Evolutionary conservation across 768 basidiomycete species (phyloP).

Genomic region (Leccinum broughii): DNA sequence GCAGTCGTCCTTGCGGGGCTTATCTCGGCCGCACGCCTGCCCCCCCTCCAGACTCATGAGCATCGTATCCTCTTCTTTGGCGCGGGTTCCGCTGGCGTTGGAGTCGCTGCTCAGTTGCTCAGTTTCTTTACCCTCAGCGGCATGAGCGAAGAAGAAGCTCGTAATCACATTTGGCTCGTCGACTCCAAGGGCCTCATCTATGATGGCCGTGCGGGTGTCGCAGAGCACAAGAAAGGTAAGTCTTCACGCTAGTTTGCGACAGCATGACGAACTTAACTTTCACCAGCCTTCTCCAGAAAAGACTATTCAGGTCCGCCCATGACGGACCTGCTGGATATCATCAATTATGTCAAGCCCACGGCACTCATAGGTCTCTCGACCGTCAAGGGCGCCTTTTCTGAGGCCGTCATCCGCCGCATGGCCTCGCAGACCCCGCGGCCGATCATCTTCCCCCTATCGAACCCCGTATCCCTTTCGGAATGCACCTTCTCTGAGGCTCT

Average conservation of each 20-base stretch:
- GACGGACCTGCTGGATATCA: constrained; percentile 71
- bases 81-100: constrained; percentile 89
- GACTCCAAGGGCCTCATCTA: constrained; percentile 89
- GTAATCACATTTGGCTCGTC: constrained; percentile 74
- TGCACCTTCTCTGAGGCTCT: constrained; percentile 80
- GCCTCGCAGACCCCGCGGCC: constrained; percentile 76
- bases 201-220: constrained; percentile 65
- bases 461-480: constrained; percentile 81
- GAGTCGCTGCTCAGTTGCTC: constrained; percentile 85
- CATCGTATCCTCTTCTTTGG: constrained; percentile 93
- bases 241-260: background rate
- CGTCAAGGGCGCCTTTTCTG: constrained; percentile 76
- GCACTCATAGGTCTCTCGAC: constrained; percentile 91
- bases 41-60: constrained; percentile 60
- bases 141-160: constrained; percentile 74
- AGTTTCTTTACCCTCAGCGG: constrained; percentile 88
- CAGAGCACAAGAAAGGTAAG: constrained; percentile 83
- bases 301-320: constrained; percentile 80
- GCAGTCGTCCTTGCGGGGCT: constrained; percentile 91
- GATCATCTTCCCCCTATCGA: constrained; percentile 92
- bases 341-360: constrained; percentile 82
- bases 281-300: constrained; percentile 73
- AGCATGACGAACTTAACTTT: background rate
- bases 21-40: constrained; percentile 80
- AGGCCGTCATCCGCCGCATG: constrained; percentile 74